Percentiles rank a stretch among this genome's conserved stretches.
These are phyloP conservation scores for Epichloe amarillans DNA, from an alignment of 2,329 filamentous ascomycete genomes.

Conservation along the genomic window DNA sequence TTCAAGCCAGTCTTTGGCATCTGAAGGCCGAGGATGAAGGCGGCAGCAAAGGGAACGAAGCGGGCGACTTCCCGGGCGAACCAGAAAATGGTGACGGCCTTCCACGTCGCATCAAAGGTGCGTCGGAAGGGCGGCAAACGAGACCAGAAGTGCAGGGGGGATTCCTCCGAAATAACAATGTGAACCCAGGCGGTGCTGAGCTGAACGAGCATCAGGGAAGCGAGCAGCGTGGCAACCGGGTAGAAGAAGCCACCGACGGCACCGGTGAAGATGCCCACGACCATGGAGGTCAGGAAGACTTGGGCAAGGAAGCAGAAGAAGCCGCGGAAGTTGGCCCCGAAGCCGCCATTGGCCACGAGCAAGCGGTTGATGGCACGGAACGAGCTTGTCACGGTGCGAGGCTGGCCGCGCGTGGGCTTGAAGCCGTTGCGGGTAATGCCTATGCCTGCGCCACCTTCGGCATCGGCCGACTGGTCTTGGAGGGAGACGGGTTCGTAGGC, in stretches of 20 bases:
- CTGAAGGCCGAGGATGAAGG: slow-evolving; percentile 30
- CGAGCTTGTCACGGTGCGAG: slow-evolving; percentile 34
- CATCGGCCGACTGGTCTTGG: slow-evolving; percentile 23
- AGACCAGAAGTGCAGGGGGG: slow-evolving; percentile 47
- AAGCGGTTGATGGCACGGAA: slow-evolving; percentile 37
- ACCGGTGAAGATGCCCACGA: slow-evolving; percentile 31
- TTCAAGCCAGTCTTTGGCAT: slow-evolving; percentile 23
- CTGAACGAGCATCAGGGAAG: slow-evolving; percentile 50
- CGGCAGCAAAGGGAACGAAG: slow-evolving; percentile 30
- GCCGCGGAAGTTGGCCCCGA: slow-evolving; percentile 56
- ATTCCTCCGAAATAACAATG: slow-evolving; percentile 63
- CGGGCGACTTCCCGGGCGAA: slow-evolving; percentile 38
- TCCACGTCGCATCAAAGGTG: slow-evolving; percentile 53
- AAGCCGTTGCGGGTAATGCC: slow-evolving; percentile 16
- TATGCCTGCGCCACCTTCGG: slow-evolving; percentile 13
- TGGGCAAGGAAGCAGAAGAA: slow-evolving; percentile 36
- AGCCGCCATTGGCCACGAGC: slow-evolving; percentile 50
- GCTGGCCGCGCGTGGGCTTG: slow-evolving; percentile 21
- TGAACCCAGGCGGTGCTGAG: slow-evolving; percentile 73
- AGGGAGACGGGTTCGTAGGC: slow-evolving; percentile 38
- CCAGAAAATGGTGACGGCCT: slow-evolving; percentile 52
- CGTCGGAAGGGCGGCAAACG: slow-evolving; percentile 54
- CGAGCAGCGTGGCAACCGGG: slow-evolving; percentile 33
- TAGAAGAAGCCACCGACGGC: slow-evolving; percentile 31
- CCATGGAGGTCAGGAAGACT: slow-evolving; percentile 17